phyloP scores from a whole-genome alignment of 495 filamentous ascomycete species.

The Neohortaea acidophila region DNA sequence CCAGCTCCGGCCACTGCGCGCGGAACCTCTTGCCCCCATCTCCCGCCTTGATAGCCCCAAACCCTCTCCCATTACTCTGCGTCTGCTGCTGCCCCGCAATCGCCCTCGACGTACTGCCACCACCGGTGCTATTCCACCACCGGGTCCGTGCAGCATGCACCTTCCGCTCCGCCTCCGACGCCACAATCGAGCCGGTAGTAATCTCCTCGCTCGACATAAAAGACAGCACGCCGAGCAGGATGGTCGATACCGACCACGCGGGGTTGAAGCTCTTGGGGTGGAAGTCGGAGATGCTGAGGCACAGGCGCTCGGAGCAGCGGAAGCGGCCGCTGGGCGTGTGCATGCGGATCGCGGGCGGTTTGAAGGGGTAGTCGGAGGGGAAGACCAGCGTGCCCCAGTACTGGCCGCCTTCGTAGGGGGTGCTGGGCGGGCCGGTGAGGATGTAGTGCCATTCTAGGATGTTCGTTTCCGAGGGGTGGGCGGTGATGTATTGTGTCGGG shows the following conservation, averaged over 20 bases:
- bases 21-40: slow-evolving; percentile 87
- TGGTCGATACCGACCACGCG: slow-evolving; percentile 96
- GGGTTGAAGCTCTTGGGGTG: slow-evolving; percentile 97
- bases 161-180: slow-evolving; percentile 61
- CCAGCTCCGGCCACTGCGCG: slow-evolving; percentile 77
- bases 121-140: slow-evolving; percentile 97
- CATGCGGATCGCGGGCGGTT: slow-evolving; percentile 95
- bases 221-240: slow-evolving; percentile 79
- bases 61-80: slow-evolving; percentile 27
- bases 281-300: slow-evolving; percentile 90
- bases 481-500: slow-evolving; percentile 82
- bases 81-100: slow-evolving; percentile 32
- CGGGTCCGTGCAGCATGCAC: slow-evolving; percentile 60
- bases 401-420: slow-evolving; percentile 86
- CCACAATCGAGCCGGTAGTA: slow-evolving; percentile 86
- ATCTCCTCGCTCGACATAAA: slow-evolving; percentile 99
- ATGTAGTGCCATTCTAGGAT: slow-evolving; percentile 99
- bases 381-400: slow-evolving; percentile 98
- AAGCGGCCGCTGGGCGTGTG: slow-evolving; percentile 94
- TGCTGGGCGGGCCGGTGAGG: slow-evolving; percentile 85
- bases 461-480: slow-evolving; percentile 86
- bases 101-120: slow-evolving; percentile 52
- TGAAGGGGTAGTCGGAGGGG: slow-evolving; percentile 91
- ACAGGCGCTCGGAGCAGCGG: slow-evolving; percentile 79
- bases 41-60: slow-evolving; percentile 61